Base-by-base conservation (phyloP, 176 grass and related monocot genomes). In the Juncus effusus region DNA sequence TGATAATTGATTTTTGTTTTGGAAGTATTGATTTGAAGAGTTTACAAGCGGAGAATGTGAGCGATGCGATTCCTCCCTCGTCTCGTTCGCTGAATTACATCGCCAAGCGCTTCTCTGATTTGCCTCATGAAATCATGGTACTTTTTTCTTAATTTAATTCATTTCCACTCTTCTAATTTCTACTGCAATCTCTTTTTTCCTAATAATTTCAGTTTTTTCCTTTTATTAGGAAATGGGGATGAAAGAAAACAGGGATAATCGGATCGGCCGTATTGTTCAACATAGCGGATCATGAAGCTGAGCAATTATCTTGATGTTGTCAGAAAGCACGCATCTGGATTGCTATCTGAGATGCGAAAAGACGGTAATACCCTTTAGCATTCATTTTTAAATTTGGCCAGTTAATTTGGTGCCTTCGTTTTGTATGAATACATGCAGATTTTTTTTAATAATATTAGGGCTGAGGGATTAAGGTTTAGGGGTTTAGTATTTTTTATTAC, bases 11-110 rank as follows among this genome's bases (percentile, higher is more conserved):
- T 57, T 74, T 36, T 16, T 65, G 49, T 82, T 6, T 61, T 89
- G 82, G 62, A 72, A 90, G 86, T 80, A 90, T 95, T 87, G 83
- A 90, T 85, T 16, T 95, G 75, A 95, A 95, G 78, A 87, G 86
- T 76, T 49, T 90, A 74, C 91, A 95, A 75, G 63, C 83, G 3
- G 86, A 90, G 51, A 85, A 95, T 58, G 80, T 66, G 2, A 74
- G 60, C 58, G 59, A 87, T 66, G 79, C 84, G 3, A 83, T 95
- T 64, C 90, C 86, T 72, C 90, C 73, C 0, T 83, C 90, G 7
- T 90, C 86, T 63, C 83, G 86, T 42, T 87, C 83, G 0, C 63
- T 83, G 16, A 95, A 95, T 36, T 95, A 87, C 80, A 84, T 90
- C 64, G 86, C 90, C 0, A 78, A 90, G 6, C 71, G 90, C 3